Percentiles rank a stretch among this genome's conserved stretches.
Evolutionary conservation across 2,329 filamentous ascomycete species (phyloP).

Genomic region (Apiospora malaysiana): DNA sequence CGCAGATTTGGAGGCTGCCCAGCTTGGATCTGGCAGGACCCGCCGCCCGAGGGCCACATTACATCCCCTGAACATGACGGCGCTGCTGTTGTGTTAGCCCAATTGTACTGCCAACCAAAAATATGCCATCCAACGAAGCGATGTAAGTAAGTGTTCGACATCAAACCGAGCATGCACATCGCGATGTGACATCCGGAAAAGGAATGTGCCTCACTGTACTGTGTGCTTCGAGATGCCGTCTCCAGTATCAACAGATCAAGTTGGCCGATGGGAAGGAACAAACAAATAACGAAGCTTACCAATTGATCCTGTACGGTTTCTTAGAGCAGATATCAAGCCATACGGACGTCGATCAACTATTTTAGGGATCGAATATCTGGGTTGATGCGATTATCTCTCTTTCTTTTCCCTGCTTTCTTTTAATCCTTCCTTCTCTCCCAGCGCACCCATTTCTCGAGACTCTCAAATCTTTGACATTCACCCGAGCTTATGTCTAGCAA

Average conservation of each 20-base stretch:
- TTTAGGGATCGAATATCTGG: background rate
- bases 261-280: background rate
- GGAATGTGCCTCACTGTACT: background rate
- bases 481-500: background rate
- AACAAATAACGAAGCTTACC: background rate
- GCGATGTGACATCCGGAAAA: background rate
- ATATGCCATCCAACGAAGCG: background rate
- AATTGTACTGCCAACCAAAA: background rate
- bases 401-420: background rate
- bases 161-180: background rate
- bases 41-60: constrained; percentile 2
- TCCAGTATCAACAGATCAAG: background rate
- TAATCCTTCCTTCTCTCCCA: background rate
- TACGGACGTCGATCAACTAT: background rate
- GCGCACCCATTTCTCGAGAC: background rate
- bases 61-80: constrained; percentile 11
- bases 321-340: background rate
- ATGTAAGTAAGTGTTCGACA: background rate
- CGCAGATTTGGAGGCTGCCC: background rate
- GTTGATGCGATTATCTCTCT: background rate
- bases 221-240: background rate
- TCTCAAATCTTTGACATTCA: background rate
- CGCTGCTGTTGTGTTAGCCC: background rate
- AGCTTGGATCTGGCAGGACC: background rate
- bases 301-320: background rate